Evolutionary conservation across 2,329 filamentous ascomycete genomes (phyloP).

Genomic region (Clarireedia hainanense): DNA sequence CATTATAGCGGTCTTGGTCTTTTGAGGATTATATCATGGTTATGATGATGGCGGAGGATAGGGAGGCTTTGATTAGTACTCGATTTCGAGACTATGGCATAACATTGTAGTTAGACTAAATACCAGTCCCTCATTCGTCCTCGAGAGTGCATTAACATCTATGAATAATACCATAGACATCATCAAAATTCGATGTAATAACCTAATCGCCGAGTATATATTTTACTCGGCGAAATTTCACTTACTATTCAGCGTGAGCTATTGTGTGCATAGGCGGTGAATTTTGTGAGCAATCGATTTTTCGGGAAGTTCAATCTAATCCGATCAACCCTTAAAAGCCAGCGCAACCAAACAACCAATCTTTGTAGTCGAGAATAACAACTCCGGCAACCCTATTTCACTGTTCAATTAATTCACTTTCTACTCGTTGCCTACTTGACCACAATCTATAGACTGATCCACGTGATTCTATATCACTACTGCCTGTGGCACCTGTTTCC

Average conservation of each 20-base stretch:
- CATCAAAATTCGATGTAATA: too few relatives aligned
- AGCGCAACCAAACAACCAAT: too few relatives aligned
- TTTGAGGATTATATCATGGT: conserved; percentile 19
- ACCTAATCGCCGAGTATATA: too few relatives aligned
- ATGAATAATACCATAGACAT: too few relatives aligned
- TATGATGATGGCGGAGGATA: conserved; percentile 23
- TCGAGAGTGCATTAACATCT: too few relatives aligned
- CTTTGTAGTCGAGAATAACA: too few relatives aligned
- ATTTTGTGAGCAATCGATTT: too few relatives aligned
- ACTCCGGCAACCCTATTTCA: not conserved
- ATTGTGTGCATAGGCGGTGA: too few relatives aligned
- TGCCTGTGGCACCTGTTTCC: not conserved
- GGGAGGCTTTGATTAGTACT: conserved; percentile 18
- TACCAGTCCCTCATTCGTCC: conserved; percentile 27
- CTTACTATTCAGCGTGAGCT: too few relatives aligned
- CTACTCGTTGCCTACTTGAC: not conserved
- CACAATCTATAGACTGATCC: not conserved
- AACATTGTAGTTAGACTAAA: conserved; percentile 30
- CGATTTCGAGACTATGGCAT: conserved; percentile 20
- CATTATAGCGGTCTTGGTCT: conserved; percentile 17
- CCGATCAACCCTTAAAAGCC: too few relatives aligned
- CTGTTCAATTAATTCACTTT: not conserved
- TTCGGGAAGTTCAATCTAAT: too few relatives aligned
- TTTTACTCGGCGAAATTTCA: too few relatives aligned
- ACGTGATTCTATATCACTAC: conserved; percentile 5